Evolutionary conservation across 106 monocot genomes (phyloP).

Genomic region (Xerophyta viscosa): DNA sequence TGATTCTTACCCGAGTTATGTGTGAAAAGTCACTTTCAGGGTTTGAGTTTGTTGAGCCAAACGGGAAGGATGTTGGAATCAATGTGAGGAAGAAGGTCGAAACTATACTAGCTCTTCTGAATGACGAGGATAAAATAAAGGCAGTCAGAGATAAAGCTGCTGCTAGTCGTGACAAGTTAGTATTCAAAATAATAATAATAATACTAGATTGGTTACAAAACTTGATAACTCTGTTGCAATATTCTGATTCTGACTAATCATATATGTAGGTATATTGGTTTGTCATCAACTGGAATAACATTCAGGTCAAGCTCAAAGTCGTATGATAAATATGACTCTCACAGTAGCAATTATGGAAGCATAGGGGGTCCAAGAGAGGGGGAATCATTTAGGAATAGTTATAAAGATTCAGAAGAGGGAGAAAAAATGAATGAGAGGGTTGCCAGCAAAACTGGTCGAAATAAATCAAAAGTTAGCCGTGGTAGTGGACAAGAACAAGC

Average conservation of each 20-base stretch:
- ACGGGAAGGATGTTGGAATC: conserved; percentile 90
- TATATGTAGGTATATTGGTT: conserved; percentile 71
- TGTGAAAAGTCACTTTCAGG: conserved; percentile 66
- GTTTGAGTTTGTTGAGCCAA: conserved; percentile 88
- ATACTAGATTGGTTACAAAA: too few species aligned
- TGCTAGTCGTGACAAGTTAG: conserved; percentile 88
- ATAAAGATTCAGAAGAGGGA: conserved; percentile 34
- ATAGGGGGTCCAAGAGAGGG: conserved; percentile 36
- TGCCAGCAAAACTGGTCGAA: background rate
- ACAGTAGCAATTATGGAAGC: conserved; percentile 42
- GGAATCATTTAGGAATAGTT: conserved; percentile 48
- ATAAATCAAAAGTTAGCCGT: background rate
- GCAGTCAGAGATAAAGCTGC: conserved; percentile 81
- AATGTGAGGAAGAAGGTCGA: conserved; percentile 93
- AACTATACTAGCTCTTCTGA: conserved; percentile 56
- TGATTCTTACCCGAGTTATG: conserved; percentile 4
- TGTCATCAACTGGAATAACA: conserved; percentile 80
- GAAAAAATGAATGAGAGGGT: conserved; percentile 5
- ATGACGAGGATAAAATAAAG: conserved; percentile 81
- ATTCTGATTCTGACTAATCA: background rate
- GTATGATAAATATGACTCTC: conserved; percentile 26
- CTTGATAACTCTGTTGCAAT: too few species aligned
- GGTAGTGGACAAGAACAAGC: background rate
- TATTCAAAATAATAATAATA: background rate
- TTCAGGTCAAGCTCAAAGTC: conserved; percentile 67